Conservation (phyloP, 305 asterid genomes). For the Solanum hybrid region DNA sequence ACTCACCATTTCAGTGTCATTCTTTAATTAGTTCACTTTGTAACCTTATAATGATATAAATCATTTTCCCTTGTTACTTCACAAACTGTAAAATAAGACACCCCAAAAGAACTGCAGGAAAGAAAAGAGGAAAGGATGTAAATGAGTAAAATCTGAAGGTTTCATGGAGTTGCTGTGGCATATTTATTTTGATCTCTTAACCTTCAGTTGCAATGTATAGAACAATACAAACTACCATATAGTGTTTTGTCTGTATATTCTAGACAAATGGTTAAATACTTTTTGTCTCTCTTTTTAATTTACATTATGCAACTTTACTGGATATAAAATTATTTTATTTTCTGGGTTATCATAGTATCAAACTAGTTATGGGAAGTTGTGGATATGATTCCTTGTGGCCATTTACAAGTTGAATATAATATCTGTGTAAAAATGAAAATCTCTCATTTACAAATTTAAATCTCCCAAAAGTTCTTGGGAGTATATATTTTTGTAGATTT, state of each 20-base stretch:
- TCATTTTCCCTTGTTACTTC: not conserved
- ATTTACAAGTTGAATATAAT: not conserved
- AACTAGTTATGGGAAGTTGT: not conserved
- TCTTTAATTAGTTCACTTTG: slow-evolving; percentile 7
- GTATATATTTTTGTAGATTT: not conserved
- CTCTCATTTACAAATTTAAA: not conserved
- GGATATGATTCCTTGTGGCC: not conserved
- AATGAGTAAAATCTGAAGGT: slow-evolving; percentile 3
- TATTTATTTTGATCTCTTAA: slow-evolving; percentile 2
- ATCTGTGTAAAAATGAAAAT: not conserved
- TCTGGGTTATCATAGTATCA: not conserved
- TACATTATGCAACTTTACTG: not conserved
- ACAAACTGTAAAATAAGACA: slow-evolving; percentile 3
- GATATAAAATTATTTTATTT: not conserved
- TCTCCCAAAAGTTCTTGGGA: not conserved
- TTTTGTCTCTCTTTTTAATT: not conserved
- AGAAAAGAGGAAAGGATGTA: not conserved
- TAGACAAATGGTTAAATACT: not conserved
- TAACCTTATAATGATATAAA: slow-evolving; percentile 3
- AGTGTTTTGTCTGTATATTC: not conserved
- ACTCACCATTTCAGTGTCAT: not conserved
- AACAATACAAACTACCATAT: slow-evolving; percentile 3
- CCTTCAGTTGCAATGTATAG: slow-evolving; percentile 10
- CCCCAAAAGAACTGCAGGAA: not conserved
- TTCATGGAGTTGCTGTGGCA: slow-evolving; percentile 3